Conservation (phyloP, 2,329 filamentous ascomycete genomes). For the Fusarium goolgardi region DNA sequence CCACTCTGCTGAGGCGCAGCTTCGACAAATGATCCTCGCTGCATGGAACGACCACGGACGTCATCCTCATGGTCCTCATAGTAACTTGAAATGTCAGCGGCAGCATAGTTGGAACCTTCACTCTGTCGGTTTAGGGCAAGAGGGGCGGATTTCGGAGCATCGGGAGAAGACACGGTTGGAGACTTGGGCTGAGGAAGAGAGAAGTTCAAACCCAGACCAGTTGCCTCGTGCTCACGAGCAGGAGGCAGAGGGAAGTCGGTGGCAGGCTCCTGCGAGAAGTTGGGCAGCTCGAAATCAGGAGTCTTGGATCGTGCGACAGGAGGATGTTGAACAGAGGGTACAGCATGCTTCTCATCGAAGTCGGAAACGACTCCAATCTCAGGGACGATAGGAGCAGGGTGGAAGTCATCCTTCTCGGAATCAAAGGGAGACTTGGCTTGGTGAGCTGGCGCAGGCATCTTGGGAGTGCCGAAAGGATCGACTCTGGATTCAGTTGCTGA, state of each 20-base stretch:
- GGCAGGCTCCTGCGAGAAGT: slow-evolving; percentile 34
- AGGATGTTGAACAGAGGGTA: slow-evolving; percentile 47
- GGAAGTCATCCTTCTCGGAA: slow-evolving; percentile 46
- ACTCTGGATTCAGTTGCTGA: slow-evolving; percentile 49
- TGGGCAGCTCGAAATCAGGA: slow-evolving; percentile 44
- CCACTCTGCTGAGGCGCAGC: slow-evolving; percentile 49
- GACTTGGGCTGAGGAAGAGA: slow-evolving; percentile 50
- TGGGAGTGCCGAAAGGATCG: slow-evolving; percentile 54
- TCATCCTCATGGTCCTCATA: slow-evolving; percentile 51
- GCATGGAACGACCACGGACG: slow-evolving; percentile 53
- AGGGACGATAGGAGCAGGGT: slow-evolving; percentile 53
- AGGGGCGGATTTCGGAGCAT: slow-evolving; percentile 40
- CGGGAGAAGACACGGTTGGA: slow-evolving; percentile 35
- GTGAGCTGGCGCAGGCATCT: slow-evolving; percentile 48
- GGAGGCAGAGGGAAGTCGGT: slow-evolving; percentile 44
- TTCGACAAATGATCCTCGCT: slow-evolving; percentile 45
- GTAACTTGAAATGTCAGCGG: slow-evolving; percentile 50
- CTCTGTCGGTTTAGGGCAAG: slow-evolving; percentile 35
- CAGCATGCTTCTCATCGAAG: slow-evolving; percentile 49
- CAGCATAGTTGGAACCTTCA: slow-evolving; percentile 41
- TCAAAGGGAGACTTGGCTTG: slow-evolving; percentile 39
- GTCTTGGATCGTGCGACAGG: slow-evolving; percentile 48
- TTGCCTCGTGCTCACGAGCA: slow-evolving; percentile 45
- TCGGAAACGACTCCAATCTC: slow-evolving; percentile 54
- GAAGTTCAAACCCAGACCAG: slow-evolving; percentile 53